Percentiles rank a stretch among this genome's conserved stretches.
Evolutionary conservation across 345 rosid genomes (phyloP).

Genomic region (Lumnitzera racemosa): DNA sequence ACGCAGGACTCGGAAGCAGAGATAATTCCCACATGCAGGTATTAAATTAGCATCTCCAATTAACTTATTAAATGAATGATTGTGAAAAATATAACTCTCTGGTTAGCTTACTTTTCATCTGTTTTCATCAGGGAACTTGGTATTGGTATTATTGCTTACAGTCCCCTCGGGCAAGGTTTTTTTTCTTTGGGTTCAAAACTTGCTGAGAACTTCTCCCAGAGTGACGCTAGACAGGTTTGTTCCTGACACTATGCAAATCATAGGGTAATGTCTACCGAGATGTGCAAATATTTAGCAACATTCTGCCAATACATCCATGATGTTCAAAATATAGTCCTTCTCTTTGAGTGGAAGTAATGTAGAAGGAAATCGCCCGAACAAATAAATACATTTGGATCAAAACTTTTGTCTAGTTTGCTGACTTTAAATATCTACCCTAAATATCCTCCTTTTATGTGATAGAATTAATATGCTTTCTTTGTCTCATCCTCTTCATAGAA

Average conservation of each 20-base stretch:
- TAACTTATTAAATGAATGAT: slow-evolving; percentile 1
- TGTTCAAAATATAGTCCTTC: no score
- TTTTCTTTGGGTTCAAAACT: slow-evolving; percentile 52
- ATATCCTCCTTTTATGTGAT: no score
- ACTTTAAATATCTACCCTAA: no score
- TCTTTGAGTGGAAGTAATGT: no score
- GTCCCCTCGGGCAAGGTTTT: slow-evolving; percentile 69
- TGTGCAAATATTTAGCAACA: no score
- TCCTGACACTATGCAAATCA: background rate
- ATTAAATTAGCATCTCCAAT: background rate
- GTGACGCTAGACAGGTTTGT: slow-evolving; percentile 42
- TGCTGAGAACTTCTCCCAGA: slow-evolving; percentile 24
- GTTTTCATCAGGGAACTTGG: slow-evolving; percentile 53
- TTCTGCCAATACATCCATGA: no score
- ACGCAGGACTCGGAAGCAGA: slow-evolving; percentile 69
- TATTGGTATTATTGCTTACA: slow-evolving; percentile 62
- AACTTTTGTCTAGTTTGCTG: no score
- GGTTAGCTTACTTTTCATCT: background rate
- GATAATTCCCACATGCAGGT: slow-evolving; percentile 39
- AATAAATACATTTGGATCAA: no score
- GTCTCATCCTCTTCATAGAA: no score
- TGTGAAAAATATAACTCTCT: background rate
- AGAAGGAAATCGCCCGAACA: no score
- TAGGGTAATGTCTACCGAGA: background rate
- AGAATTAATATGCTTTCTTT: no score